Percentiles rank a stretch among this genome's conserved stretches.
These are phyloP conservation scores for Globisporangium mamillatum DNA, from an alignment of 352 stramenopile species.

Conservation along the genomic window DNA sequence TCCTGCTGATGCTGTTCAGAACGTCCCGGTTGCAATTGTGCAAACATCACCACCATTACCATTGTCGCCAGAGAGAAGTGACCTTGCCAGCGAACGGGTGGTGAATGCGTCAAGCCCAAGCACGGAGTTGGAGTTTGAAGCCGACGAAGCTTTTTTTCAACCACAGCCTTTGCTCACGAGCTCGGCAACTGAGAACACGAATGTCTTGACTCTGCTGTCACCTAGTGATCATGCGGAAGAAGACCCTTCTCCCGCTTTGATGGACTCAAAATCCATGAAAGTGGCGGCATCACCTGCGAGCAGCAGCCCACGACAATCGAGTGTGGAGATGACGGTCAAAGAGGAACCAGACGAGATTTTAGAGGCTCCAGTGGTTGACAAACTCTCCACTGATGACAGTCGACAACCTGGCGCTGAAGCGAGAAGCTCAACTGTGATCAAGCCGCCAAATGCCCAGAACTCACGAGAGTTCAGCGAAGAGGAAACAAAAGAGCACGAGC, in stretches of 20 bases:
- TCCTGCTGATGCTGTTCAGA: not conserved
- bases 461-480: not conserved
- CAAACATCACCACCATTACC: not conserved
- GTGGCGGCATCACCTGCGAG: not conserved
- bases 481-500: not conserved
- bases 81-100: not conserved
- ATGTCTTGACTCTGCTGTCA: not conserved
- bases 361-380: not conserved
- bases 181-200: not conserved
- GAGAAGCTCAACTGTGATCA: not conserved
- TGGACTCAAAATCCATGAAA: not conserved
- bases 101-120: not conserved
- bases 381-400: not conserved
- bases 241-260: not conserved
- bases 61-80: not conserved
- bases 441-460: not conserved
- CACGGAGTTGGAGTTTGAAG: constrained; percentile 3
- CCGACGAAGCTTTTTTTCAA: not conserved
- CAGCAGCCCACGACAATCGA: not conserved
- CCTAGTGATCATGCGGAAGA: not conserved
- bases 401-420: not conserved
- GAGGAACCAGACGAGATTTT: not conserved
- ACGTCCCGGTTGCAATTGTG: not conserved
- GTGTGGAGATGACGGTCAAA: not conserved
- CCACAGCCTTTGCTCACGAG: not conserved